Evolutionary conservation across 208 protist genomes (phyloP), one percentile per base, ranked within the genome.

Genomic region (Leishmania major): DNA sequence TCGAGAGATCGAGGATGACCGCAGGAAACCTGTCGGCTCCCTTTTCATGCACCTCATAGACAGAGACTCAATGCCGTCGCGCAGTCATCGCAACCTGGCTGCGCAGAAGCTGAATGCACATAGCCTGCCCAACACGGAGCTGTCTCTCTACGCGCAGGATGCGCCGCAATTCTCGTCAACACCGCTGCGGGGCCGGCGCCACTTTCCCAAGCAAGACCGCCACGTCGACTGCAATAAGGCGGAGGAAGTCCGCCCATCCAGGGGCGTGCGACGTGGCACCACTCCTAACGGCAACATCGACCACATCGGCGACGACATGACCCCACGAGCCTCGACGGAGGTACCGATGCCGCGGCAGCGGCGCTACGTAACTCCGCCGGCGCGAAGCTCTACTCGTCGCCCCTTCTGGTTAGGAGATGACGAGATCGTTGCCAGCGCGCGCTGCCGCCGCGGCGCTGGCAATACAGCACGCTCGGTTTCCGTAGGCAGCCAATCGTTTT

Each of bases 41-140:
- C 87, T 95, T 62, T 96, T 96, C 74, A 81, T 94, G 59, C 79
- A 83, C 53, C 62, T 87, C 19, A 87, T 96, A 79, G 93, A 92
- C 78, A 47, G 78, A 5, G 91, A 94, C 70, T 90, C 88, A 8
- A 73, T 87, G 66, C 74, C 67, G 49, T 87, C 79, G 0, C 77
- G 78, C 17, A 62, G 67, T 5, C 88, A 90, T 49, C 87, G 87
- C 43, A 89, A 85, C n/a, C 55, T 62, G n/a, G 51, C 25, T 5
- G 87, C 89, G 0, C 76, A 80, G 31, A 43, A 43, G 22, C 62
- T 82, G 40, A 89, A 89, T 51, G 83, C 92, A 35, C 86, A 87
- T 47, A 96, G 91, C 71, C 83, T 96, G 25, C 84, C 90, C 17
- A 85, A 92, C 80, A 94, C 91, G 45, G 78, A 87, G 31, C 84